A percentile compares a stretch with the other conserved stretches of the same genome.
These are phyloP conservation scores for Skeletonema costatum DNA, from an alignment of 108 stramenopile genomes.

Conservation along the genomic window DNA sequence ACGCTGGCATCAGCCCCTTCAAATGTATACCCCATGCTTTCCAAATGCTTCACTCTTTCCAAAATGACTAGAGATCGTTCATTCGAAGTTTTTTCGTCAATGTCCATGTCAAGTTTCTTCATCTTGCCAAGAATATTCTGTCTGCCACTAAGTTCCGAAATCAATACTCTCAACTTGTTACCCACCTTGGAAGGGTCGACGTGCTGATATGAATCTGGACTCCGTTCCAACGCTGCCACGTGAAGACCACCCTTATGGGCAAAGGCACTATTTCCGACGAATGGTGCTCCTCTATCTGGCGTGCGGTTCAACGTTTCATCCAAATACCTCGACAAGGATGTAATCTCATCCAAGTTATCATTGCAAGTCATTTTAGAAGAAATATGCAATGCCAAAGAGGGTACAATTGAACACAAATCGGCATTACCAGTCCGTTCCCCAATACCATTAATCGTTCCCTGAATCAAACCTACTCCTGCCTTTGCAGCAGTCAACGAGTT, in stretches of 20 bases:
- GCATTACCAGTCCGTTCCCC: slow-evolving; percentile 96
- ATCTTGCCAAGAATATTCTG: slow-evolving; percentile 92
- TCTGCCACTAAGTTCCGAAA: slow-evolving; percentile 87
- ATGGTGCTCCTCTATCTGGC: slow-evolving; percentile 74
- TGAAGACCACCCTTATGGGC: slow-evolving; percentile 97
- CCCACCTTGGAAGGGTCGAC: slow-evolving; percentile 87
- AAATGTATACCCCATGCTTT: slow-evolving; percentile 91
- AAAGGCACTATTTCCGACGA: slow-evolving; percentile 90
- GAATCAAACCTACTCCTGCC: slow-evolving; percentile 85
- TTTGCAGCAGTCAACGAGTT: slow-evolving; percentile 80
- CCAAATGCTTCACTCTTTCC: slow-evolving; percentile 84
- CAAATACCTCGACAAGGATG: slow-evolving; percentile 83
- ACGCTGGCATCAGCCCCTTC: slow-evolving; percentile 95
- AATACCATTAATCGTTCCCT: slow-evolving; percentile 93
- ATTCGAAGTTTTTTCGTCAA: slow-evolving; percentile 39
- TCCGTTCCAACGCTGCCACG: slow-evolving; percentile 90
- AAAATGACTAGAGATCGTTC: slow-evolving; percentile 83
- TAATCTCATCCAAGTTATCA: slow-evolving; percentile 68
- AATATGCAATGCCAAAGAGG: slow-evolving; percentile 82
- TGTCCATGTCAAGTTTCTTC: slow-evolving; percentile 64
- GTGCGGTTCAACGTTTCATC: slow-evolving; percentile 89
- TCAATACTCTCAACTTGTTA: slow-evolving; percentile 81
- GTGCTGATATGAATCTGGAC: slow-evolving; percentile 86
- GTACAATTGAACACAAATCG: slow-evolving; percentile 87
- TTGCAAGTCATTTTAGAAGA: slow-evolving; percentile 53